Evolutionary conservation across 75 land plant species (phyloP), one percentile per base, ranked within the genome.

Genomic region (Gnetum montanum): DNA sequence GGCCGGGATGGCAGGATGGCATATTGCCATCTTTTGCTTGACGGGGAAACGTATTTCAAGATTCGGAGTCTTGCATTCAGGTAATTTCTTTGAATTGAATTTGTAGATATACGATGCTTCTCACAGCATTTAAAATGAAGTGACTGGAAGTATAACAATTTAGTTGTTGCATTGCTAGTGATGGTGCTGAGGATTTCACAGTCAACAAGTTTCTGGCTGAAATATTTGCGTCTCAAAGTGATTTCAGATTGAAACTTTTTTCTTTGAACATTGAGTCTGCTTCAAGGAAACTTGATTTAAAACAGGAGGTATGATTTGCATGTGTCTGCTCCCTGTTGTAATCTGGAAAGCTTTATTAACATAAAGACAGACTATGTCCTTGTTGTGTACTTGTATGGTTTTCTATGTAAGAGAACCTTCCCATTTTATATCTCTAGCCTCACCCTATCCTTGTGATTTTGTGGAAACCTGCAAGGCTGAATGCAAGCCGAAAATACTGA

Each of bases 1-100:
- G 99, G 99, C 36, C 79, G 99, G 16, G 94, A 90, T 76, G 99
- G 99, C 3, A 76, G 73, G 28, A 64, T 76, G 29, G 94, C 99
- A 49, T 74, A 72, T 63, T 95, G 99, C 54, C 92, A 86, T 74
- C 78, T 95, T 0, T 62, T 95, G 64, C 67, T 81, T 49, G 99
- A 95, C 44, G 73, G 82, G 24, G 19, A 20, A 6, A 91, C 80
- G 36, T 95, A 86, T 57, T 76, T 75, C 54, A 90, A 78, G 61
- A 76, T 86, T 57, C 82, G 99, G 4, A 95, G 99, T 56, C 73
- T 95, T 30, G 78, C 77, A 52, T 67, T 79, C 70, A 95, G 98
- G 98, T 94, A 24, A 8, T 52, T 52, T 31, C 35, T 33, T 52
- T 18, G n/a, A n/a, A n/a, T n/a, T n/a, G n/a, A n/a, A n/a, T n/a